A percentile compares a stretch with the other conserved stretches of the same genome.
Evolutionary conservation across 176 grass and related monocot species (phyloP).

Genomic region (Puccinellia tenuiflora): DNA sequence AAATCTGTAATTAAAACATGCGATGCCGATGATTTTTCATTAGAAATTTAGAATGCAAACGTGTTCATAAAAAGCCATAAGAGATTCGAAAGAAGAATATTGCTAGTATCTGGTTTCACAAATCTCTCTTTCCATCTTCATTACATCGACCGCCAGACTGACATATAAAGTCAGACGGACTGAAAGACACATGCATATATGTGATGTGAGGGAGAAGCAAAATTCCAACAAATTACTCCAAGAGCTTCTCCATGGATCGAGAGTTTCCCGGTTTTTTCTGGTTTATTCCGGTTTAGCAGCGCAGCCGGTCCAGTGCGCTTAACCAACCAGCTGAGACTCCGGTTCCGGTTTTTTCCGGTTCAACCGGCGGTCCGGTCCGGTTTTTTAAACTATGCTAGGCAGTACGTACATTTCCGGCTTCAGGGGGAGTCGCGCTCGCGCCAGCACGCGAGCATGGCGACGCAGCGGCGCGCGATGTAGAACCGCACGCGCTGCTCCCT

Average conservation of each 20-base stretch:
- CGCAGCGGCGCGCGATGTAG: conserved; percentile 62
- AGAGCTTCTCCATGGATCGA: neutral
- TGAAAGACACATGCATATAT: neutral
- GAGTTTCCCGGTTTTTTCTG: neutral
- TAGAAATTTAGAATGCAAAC: neutral
- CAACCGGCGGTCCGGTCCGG: too few species aligned
- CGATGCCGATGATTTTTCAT: too few species aligned
- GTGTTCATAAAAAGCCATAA: neutral
- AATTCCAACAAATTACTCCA: neutral
- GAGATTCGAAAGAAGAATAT: neutral
- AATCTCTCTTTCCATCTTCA: neutral
- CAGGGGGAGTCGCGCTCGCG: conserved; percentile 26
- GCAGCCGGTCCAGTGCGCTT: too few species aligned
- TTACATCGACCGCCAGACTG: neutral
- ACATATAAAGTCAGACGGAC: neutral
- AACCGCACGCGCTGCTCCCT: conserved; percentile 45
- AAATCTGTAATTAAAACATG: neutral
- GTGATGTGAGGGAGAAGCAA: neutral
- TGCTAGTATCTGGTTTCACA: neutral
- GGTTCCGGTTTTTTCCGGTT: too few species aligned
- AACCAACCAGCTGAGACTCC: too few species aligned
- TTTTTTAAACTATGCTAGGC: too few species aligned
- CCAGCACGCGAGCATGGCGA: conserved; percentile 61
- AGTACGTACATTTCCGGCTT: neutral
- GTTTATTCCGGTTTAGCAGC: too few species aligned